Base-by-base conservation (phyloP, 768 basidiomycete genomes). In the Rhizopogon rudus region DNA sequence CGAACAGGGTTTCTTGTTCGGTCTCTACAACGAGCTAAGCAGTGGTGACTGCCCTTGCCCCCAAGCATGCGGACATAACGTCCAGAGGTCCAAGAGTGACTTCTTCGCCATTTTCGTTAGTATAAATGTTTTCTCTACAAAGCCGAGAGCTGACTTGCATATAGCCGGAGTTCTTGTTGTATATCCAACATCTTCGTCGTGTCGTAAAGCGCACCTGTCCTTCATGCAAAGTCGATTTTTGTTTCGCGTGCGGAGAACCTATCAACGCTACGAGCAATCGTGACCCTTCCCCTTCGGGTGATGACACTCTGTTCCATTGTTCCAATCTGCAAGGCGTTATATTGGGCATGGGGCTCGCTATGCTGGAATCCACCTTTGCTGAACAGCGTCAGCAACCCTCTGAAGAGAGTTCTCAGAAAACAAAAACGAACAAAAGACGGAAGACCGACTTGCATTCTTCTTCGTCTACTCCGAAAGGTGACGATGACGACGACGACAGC, bases 1-100 rank as follows among this genome's bases (percentile, higher is more conserved):
- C 63, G 93, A 97, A 68, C 93, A 97, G 65, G 83, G 83, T 56
- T 89, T 88, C 72, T 75, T 97, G 51, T 97, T 97, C 72, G 81
- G 84, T 59, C 79, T 93, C 31, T 95, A 93, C 68, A 81, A 84
- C 45, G 80, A 88, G 60, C 77, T 95, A 51, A 80, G 77, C 61
- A 79, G 80, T 51, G 83, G 82, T 1, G 66, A 73, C 54, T 86
- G 86, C 63, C 67, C 71, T 5, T 97, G 93, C 70, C 87, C 93
- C 29, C 78, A 86, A 58, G 80, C 80, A 39, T 96, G 93, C 69
- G 88, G 88, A 28, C 74, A 78, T 49, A 72, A 74, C 20, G 70
- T 88, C 40, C 64, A 73, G 31, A 80, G 91, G 44, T 75, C 79
- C 58, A 88, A 86, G 71, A 78, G 80, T 42, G 85, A 95, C 64